phyloP scores from a whole-genome alignment of 495 filamentous ascomycete genomes.

The Aspergillus avenaceus region DNA sequence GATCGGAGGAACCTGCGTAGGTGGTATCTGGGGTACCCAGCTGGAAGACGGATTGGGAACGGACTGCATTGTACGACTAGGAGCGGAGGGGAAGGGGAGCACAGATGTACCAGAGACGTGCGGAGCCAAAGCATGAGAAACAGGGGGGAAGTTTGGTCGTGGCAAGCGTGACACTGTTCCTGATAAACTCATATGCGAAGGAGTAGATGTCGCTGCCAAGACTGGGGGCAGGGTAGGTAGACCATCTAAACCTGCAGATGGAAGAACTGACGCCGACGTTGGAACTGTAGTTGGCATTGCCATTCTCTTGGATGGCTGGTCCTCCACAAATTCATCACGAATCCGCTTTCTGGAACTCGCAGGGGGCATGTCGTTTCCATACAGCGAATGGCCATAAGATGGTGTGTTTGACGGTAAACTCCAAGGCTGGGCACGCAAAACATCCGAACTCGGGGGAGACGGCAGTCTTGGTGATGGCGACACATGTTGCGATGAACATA shows the following conservation, averaged over 20 bases:
- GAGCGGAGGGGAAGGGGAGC: constrained; percentile 44
- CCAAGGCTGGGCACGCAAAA: constrained; percentile 28
- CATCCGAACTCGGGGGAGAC: constrained; percentile 44
- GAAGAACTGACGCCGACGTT: constrained; percentile 28
- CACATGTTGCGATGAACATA: constrained; percentile 22
- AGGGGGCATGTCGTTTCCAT: constrained; percentile 25
- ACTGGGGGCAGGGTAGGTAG: constrained; percentile 38
- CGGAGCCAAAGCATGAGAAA: constrained; percentile 30
- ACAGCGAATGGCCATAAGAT: constrained; percentile 22
- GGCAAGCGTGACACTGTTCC: constrained; percentile 49
- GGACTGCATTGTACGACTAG: constrained; percentile 54
- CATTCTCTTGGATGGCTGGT: constrained; percentile 66
- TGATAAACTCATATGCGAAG: constrained; percentile 26
- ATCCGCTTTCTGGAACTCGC: constrained; percentile 64
- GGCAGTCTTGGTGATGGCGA: constrained; percentile 45
- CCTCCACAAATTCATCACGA: constrained; percentile 57
- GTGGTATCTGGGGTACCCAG: constrained; percentile 44
- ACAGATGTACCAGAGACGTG: constrained; percentile 23
- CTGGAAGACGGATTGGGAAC: constrained; percentile 51
- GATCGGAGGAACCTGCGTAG: constrained; percentile 37
- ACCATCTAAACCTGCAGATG: constrained; percentile 25
- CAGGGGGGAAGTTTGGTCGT: constrained; percentile 45
- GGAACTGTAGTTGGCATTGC: constrained; percentile 28
- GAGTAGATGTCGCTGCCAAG: constrained; percentile 31
- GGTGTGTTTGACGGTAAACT: constrained; percentile 22